Base-by-base conservation (phyloP, 345 rosid species). In the Hypericum perforatum region DNA sequence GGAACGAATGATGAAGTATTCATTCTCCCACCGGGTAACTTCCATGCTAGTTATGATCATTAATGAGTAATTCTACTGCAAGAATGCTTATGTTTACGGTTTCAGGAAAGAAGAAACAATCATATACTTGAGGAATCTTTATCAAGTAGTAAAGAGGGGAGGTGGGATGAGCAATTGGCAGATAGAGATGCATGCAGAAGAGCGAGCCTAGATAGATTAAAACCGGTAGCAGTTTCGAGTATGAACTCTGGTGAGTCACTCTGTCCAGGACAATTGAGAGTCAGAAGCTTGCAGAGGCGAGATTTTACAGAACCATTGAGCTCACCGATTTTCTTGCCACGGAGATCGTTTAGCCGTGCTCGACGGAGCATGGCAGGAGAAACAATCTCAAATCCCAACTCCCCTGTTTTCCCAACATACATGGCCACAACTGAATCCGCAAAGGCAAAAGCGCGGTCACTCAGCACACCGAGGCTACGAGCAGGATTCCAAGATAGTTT, bases 1-100 rank as follows among this genome's bases (percentile, higher is more conserved):
- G 70, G 92, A 82, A 9, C 67, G 88, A 32, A 84, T 87, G 89
- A 69, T 79, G 72, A 82, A 72, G 59, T 87, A 84, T 76, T 91
- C 96, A 0, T 86, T 75, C 39, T 91, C 98, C 7, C 76, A 84
- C 41, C 72, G 79, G 76, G 96, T 90, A 78, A 32, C 38, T 43
- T 16, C 32, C 15, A 11, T 38, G 49, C n/a, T 43, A 16, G 37
- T 10, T 7, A 12, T 42, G 40, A 51, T 11, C 6, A 15, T 12
- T 12, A 29, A 22, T 22, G 32, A 1, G 32, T 22, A 22, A 37
- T 49, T 43, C 22, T 12, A 39, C 16, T 43, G 38, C 43, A 45
- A 4, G 32, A 22, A 22, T 1, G 32, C 32, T 22, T 1, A 22
- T 15, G n/a, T 47, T 9, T 9, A 13, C 5, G 57, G 49, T 62